Conservation (phyloP, 176 grass and related monocot genomes). For the Themeda triandra region DNA sequence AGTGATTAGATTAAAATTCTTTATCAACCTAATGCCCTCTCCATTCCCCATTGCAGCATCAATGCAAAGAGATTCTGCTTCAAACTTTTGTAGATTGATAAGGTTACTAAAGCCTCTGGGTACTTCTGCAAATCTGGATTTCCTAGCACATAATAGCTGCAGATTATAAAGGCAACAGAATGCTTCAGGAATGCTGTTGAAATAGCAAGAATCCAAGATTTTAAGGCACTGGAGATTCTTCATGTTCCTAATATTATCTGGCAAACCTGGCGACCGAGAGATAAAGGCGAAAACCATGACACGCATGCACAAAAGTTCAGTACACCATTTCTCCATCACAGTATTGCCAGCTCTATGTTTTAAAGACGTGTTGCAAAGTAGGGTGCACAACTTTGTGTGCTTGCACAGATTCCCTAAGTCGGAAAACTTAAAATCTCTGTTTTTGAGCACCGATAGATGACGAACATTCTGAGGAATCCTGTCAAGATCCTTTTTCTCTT, state of each 20-base stretch:
- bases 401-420: neutral
- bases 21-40: too few relatives aligned
- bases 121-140: neutral
- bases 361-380: neutral
- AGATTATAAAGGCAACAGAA: neutral
- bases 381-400: neutral
- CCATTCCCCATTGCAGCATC: too few relatives aligned
- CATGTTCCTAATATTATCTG: neutral
- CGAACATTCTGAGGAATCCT: neutral
- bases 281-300: neutral
- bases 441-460: neutral
- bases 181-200: neutral
- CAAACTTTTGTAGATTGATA: neutral
- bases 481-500: fast-evolving
- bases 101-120: too few relatives aligned
- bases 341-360: fast-evolving
- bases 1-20: too few relatives aligned
- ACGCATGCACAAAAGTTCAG: neutral
- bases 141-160: neutral
- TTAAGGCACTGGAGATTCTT: constrained; percentile 15
- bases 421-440: fast-evolving
- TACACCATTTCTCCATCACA: neutral
- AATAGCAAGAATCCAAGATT: fast-evolving
- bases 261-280: neutral
- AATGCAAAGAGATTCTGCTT: neutral